phyloP scores from a whole-genome alignment of 371 early-diverging fungal species.

The Mortierella sp. region DNA sequence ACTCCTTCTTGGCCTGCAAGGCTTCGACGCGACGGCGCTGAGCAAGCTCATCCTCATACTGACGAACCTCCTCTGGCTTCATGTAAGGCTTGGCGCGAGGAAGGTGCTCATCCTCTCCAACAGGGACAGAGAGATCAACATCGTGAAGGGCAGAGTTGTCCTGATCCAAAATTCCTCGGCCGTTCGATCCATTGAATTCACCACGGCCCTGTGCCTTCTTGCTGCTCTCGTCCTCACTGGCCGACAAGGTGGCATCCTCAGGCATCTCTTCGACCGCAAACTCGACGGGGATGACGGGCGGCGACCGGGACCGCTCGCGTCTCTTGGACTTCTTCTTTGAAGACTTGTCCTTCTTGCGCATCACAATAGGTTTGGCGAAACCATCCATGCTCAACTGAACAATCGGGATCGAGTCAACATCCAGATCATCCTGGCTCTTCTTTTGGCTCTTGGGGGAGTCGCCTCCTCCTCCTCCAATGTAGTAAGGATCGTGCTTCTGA shows the following conservation, averaged over 20 bases:
- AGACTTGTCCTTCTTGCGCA: constrained; percentile 40
- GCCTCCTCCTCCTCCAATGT: constrained; percentile 64
- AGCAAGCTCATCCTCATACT: constrained; percentile 67
- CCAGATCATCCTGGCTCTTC: constrained; percentile 63
- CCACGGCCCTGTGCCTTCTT: constrained; percentile 3
- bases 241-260: constrained; percentile 69
- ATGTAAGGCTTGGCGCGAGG: constrained; percentile 72
- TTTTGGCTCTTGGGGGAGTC: constrained; percentile 34
- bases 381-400: constrained; percentile 80
- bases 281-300: constrained; percentile 62
- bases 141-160: constrained; percentile 63
- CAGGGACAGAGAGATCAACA: constrained; percentile 74
- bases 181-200: constrained; percentile 38
- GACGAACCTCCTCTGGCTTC: constrained; percentile 74
- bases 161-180: constrained; percentile 56
- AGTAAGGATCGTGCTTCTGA: constrained; percentile 81
- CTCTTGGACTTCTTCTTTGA: constrained; percentile 59
- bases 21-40: constrained; percentile 61
- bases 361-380: constrained; percentile 57
- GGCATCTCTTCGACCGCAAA: constrained; percentile 80
- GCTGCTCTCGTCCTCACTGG: constrained; percentile 60
- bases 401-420: constrained; percentile 88
- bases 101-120: constrained; percentile 72
- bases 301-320: constrained; percentile 54
- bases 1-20: constrained; percentile 33